These are phyloP conservation scores for Debaryomyces prosopidis DNA, from an alignment of 805 yeast genomes.

Conservation along the genomic window DNA sequence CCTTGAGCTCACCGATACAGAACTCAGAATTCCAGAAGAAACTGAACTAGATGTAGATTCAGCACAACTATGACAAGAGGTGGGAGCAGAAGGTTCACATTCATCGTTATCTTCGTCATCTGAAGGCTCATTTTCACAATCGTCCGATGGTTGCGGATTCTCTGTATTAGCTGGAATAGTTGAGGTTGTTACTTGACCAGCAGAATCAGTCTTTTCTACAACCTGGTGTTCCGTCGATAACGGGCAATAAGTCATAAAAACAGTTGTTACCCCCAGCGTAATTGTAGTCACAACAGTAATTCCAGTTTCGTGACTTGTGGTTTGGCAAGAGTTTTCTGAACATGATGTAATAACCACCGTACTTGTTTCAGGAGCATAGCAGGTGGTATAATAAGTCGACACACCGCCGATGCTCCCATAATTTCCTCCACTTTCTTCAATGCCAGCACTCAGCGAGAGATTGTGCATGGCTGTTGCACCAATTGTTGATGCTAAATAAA, in stretches of 20 bases:
- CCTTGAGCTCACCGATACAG: too few species aligned
- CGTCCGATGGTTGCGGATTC: not conserved
- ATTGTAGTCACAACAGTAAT: constrained; percentile 14
- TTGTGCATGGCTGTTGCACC: too few species aligned
- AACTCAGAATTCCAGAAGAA: too few species aligned
- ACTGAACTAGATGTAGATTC: too few species aligned
- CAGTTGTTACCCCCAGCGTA: constrained; percentile 6
- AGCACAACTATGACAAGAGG: not conserved
- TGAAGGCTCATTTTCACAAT: not conserved
- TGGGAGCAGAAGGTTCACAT: not conserved
- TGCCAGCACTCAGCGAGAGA: too few species aligned
- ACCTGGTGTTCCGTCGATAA: constrained; percentile 5
- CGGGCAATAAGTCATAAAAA: constrained; percentile 19
- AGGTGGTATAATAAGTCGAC: constrained; percentile 2
- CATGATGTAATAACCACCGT: constrained; percentile 10
- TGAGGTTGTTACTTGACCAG: not conserved
- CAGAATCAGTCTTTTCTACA: not conserved
- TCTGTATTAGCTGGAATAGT: not conserved
- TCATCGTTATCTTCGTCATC: not conserved
- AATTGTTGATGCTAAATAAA: too few species aligned
- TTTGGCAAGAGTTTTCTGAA: constrained; percentile 6
- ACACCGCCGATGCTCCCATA: not conserved
- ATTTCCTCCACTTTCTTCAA: not conserved
- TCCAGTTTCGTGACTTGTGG: constrained; percentile 24
- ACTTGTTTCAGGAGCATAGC: constrained; percentile 20